phyloP scores from a whole-genome alignment of 2,329 filamentous ascomycete species.

The Orbilia ellipsospora region DNA sequence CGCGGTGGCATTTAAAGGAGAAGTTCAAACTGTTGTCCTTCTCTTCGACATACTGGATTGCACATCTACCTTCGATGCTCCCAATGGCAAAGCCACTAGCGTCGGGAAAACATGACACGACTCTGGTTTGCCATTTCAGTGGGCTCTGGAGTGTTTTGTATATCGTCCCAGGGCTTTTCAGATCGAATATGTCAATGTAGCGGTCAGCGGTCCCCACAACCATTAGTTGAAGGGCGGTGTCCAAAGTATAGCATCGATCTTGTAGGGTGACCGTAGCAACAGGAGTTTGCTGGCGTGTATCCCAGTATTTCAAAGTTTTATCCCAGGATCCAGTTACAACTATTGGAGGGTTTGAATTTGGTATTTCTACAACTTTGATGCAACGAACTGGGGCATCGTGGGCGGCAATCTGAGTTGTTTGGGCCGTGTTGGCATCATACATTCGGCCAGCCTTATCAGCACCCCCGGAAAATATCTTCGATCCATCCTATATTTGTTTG shows the following conservation, averaged over 20 bases:
- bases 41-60: conserved; percentile 98
- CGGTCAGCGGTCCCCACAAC: conserved; percentile 94
- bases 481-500: conserved; percentile 76
- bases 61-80: conserved; percentile 95
- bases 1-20: conserved; percentile 98
- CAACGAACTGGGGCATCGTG: conserved; percentile 85
- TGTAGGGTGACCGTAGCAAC: conserved; percentile 75
- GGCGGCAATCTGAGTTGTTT: conserved; percentile 78
- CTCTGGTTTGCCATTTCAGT: conserved; percentile 96
- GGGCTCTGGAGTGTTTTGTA: conserved; percentile 97
- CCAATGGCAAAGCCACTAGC: conserved; percentile 92
- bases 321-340: conserved; percentile 94
- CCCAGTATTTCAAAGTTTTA: conserved; percentile 91
- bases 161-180: conserved; percentile 86
- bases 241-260: conserved; percentile 89
- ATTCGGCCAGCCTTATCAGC: conserved; percentile 91
- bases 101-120: conserved; percentile 94
- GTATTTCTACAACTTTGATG: conserved; percentile 79
- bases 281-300: conserved; percentile 74
- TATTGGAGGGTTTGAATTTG: conserved; percentile 76
- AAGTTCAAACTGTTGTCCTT: conserved; percentile 89
- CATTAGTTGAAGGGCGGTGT: conserved; percentile 85
- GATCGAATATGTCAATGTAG: conserved; percentile 94
- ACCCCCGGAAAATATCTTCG: conserved; percentile 85
- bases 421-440: conserved; percentile 78